Evolutionary conservation across 2,329 filamentous ascomycete species (phyloP).

Genomic region (Rhinocladiella similis): DNA sequence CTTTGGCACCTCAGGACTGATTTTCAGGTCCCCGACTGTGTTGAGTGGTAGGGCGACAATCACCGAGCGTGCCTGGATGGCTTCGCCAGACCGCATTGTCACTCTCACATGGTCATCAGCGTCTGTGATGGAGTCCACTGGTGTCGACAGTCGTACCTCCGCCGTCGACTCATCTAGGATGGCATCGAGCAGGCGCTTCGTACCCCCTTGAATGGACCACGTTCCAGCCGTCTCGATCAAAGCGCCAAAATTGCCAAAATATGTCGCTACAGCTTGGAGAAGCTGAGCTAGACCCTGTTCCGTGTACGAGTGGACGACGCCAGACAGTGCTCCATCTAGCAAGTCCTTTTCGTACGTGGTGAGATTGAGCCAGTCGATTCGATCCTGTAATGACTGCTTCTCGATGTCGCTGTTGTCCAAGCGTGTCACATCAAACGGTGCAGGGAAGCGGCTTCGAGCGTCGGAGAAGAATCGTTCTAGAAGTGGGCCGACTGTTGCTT

Average conservation of each 20-base stretch:
- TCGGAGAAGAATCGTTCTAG: constrained; percentile 2
- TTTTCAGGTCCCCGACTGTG: not conserved
- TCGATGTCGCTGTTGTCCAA: constrained; percentile 18
- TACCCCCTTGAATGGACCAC: not conserved
- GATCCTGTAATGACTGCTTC: constrained; percentile 13
- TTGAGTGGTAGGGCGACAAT: not conserved
- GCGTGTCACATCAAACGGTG: constrained; percentile 6
- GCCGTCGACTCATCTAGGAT: too few species aligned
- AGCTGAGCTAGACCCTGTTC: constrained; percentile 21
- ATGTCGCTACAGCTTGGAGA: constrained; percentile 14
- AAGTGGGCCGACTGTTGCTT: not conserved
- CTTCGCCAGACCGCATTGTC: not conserved
- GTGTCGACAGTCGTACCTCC: too few species aligned
- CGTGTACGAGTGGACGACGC: constrained; percentile 15
- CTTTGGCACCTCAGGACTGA: not conserved
- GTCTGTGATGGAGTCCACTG: not conserved
- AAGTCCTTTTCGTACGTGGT: constrained; percentile 18
- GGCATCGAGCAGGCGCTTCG: not conserved
- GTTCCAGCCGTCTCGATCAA: not conserved
- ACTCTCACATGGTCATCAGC: not conserved
- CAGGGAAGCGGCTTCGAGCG: constrained; percentile 17
- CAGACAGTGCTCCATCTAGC: constrained; percentile 17
- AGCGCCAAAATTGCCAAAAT: constrained; percentile 13
- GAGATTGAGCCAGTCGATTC: constrained; percentile 4
- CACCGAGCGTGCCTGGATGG: not conserved